Evolutionary conservation across 495 filamentous ascomycete genomes (phyloP), one percentile per base, ranked within the genome.

Genomic region (Halenospora varia): DNA sequence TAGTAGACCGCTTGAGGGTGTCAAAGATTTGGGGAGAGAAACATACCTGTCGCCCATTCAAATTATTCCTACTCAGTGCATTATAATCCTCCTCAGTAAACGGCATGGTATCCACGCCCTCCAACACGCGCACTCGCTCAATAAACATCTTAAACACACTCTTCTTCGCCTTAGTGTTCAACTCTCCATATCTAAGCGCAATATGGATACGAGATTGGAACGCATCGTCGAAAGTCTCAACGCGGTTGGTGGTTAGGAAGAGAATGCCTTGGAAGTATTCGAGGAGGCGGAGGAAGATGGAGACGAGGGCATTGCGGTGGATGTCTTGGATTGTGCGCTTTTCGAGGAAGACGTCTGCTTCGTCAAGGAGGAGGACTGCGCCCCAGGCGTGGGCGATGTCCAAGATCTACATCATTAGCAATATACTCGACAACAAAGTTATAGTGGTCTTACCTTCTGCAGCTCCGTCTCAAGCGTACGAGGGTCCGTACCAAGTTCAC

Each of bases 351-450:
- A 91, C 86, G 63, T 91, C 88, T 29, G 88, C 88, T 68, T 91
- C 88, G 66, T 90, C 88, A 1, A 92, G 77, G 0, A 92, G 76
- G 0, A 92, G 75, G 24, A 92, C 83, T 2, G 90, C 90, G 17
- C 88, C 91, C 91, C 92, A 96, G 2, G 83, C 83, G 67, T 93
- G 89, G 17, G 89, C 89, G 48, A 96, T 88, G 59, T 95, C 89
- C 39, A 96, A 79, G 51, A 96, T 93, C 67, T 45, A n/a, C 4
- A 45, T 3, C 3, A n/a, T 45, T 45, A 45, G 42, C 11, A 45
- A 15, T n/a, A 9, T 45, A n/a, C n/a, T 15, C 42, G 17, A 20
- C 42, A 15, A 9, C 17, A 45, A 20, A 17, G 42, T 9, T 8
- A 45, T n/a, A n/a, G 18, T 8, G 8, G 18, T 6, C 42, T 4